A percentile compares a stretch with the other conserved stretches of the same genome.
These are phyloP conservation scores for Cicer judaicum DNA, from an alignment of 306 rosid genomes.

Conservation along the genomic window DNA sequence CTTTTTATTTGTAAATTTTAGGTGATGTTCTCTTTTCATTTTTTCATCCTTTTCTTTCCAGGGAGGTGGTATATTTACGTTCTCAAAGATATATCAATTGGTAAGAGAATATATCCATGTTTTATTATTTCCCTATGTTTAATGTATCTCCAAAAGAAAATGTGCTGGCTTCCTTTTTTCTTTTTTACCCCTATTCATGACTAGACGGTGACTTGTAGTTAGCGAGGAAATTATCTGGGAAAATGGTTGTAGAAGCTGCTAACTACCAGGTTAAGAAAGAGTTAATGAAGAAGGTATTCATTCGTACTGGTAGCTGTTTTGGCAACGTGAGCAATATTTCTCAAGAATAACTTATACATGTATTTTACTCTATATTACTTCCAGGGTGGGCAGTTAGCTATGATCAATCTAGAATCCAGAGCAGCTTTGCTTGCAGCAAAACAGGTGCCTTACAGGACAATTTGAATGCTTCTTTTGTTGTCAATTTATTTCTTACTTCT, in stretches of 20 bases:
- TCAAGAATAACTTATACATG: conserved; percentile 39
- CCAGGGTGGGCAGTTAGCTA: conserved; percentile 90
- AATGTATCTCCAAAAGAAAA: conserved; percentile 17
- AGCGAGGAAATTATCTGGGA: conserved; percentile 77
- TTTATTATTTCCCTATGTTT: conserved; percentile 38
- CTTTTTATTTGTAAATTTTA: conserved; percentile 27
- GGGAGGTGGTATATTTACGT: conserved; percentile 81
- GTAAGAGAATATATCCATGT: conserved; percentile 54
- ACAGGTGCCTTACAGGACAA: conserved; percentile 57
- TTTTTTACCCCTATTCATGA: conserved; percentile 22
- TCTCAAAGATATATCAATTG: conserved; percentile 77
- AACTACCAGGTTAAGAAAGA: conserved; percentile 88
- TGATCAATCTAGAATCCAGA: conserved; percentile 81
- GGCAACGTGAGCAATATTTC: conserved; percentile 30
- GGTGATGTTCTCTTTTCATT: conserved; percentile 40
- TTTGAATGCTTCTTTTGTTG: conserved; percentile 35
- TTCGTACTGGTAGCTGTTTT: conserved; percentile 26
- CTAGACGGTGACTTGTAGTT: conserved; percentile 59
- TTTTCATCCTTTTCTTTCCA: conserved; percentile 38
- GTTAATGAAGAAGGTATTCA: conserved; percentile 72
- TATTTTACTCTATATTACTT: conserved; percentile 46
- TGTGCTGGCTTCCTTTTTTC: neutral
- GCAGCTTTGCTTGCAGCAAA: conserved; percentile 90
- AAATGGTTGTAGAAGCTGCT: conserved; percentile 80
- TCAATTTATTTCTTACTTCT: conserved; percentile 19